phyloP scores from a whole-genome alignment of 2,329 filamentous ascomycete genomes.

The Microdochium nivale region DNA sequence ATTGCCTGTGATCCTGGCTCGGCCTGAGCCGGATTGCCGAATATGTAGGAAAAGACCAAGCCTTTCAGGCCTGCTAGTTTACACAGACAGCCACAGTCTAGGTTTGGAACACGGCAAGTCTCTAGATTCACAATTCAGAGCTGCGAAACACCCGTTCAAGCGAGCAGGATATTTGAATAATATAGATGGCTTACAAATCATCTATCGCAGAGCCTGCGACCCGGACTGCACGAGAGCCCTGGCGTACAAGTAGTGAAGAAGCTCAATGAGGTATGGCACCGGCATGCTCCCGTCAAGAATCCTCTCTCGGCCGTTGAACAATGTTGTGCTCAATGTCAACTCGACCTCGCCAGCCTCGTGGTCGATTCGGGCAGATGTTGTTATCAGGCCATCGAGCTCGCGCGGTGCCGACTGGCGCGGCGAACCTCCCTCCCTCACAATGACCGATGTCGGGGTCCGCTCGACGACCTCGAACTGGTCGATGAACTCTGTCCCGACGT shows the following conservation, averaged over 20 bases:
- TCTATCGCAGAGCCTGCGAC: no score
- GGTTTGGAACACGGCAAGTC: no score
- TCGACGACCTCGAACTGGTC: slow-evolving; percentile 67
- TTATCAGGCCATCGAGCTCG: slow-evolving; percentile 56
- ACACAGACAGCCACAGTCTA: no score
- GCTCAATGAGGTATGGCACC: slow-evolving; percentile 4
- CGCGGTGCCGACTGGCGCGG: slow-evolving; percentile 48
- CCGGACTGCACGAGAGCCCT: slow-evolving; percentile 6
- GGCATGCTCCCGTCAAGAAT: slow-evolving; percentile 6
- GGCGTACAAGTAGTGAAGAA: slow-evolving; percentile 10
- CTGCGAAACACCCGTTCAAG: no score
- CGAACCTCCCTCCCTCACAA: slow-evolving; percentile 58
- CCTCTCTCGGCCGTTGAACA: slow-evolving; percentile 38
- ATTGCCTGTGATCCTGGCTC: no score
- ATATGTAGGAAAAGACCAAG: no score
- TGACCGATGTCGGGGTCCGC: slow-evolving; percentile 50
- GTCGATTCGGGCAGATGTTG: slow-evolving; percentile 54
- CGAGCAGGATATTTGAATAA: no score
- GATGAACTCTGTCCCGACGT: slow-evolving; percentile 54
- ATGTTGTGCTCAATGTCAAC: slow-evolving; percentile 54
- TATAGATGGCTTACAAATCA: no score
- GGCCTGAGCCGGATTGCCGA: no score
- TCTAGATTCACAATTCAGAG: no score
- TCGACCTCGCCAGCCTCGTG: slow-evolving; percentile 50
- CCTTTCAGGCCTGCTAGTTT: no score